These are phyloP conservation scores for Phytophthora hibernalis DNA, from an alignment of 352 stramenopile genomes.

Conservation along the genomic window DNA sequence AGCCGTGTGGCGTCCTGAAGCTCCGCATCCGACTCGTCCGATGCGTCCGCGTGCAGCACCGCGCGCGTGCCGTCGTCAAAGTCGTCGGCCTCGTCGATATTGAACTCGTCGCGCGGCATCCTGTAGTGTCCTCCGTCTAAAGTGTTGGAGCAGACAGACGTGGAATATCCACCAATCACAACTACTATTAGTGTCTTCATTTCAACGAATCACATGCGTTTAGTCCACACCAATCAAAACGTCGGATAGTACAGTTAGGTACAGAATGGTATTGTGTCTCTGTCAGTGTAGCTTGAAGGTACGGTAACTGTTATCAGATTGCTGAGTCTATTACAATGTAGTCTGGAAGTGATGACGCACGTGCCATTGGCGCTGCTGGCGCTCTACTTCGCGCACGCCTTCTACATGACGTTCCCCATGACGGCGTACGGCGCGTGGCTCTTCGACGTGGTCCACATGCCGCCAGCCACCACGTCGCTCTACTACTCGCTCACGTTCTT, in stretches of 20 bases:
- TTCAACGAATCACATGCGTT: slow-evolving; percentile 18
- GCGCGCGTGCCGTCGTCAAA: slow-evolving; percentile 83
- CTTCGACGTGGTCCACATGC: slow-evolving; percentile 81
- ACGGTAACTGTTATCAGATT: slow-evolving; percentile 12
- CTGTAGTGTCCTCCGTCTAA: slow-evolving; percentile 23
- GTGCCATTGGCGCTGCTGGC: slow-evolving; percentile 62
- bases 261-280: slow-evolving; percentile 3
- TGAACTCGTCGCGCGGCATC: slow-evolving; percentile 71
- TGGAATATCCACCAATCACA: not conserved
- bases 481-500: slow-evolving; percentile 89
- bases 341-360: slow-evolving; percentile 9
- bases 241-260: not conserved
- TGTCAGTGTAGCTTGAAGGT: slow-evolving; percentile 12
- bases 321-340: too few species aligned
- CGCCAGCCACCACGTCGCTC: slow-evolving; percentile 75
- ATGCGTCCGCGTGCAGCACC: slow-evolving; percentile 40
- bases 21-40: slow-evolving; percentile 22
- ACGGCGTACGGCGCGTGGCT: slow-evolving; percentile 82
- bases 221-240: slow-evolving; percentile 49
- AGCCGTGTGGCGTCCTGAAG: slow-evolving; percentile 44
- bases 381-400: slow-evolving; percentile 84
- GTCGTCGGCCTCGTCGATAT: slow-evolving; percentile 83
- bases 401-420: slow-evolving; percentile 80
- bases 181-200: not conserved
- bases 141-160: not conserved